phyloP scores from a whole-genome alignment of 2,329 filamentous ascomycete species.

The Metarhizium anisopliae region DNA sequence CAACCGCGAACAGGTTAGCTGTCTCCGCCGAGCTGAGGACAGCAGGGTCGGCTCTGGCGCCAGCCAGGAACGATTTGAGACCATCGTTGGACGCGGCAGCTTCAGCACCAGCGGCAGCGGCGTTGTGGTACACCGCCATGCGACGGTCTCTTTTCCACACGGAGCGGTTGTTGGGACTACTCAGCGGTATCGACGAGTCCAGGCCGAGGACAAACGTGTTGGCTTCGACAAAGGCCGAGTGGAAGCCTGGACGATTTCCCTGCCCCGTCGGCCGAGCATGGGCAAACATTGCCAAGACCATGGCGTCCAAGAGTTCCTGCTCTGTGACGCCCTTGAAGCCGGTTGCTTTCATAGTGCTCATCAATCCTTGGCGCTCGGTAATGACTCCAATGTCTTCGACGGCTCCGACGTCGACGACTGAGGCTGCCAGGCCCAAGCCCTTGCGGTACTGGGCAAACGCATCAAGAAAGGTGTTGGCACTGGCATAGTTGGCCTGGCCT shows the following conservation, averaged over 20 bases:
- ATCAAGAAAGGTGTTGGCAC: slow-evolving; percentile 31
- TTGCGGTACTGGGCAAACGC: slow-evolving; percentile 26
- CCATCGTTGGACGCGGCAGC: not conserved
- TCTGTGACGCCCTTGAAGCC: not conserved
- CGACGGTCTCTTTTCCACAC: slow-evolving; percentile 14
- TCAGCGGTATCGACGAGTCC: slow-evolving; percentile 7
- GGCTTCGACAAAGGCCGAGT: not conserved
- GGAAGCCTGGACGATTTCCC: not conserved
- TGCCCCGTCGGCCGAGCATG: not conserved
- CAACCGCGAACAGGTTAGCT: slow-evolving; percentile 2
- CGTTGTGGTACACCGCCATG: slow-evolving; percentile 12
- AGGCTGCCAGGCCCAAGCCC: not conserved
- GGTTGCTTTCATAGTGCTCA: not conserved
- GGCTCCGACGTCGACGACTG: not conserved
- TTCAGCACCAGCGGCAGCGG: not conserved
- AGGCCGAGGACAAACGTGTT: slow-evolving; percentile 12
- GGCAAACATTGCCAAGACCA: not conserved
- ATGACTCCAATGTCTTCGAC: not conserved
- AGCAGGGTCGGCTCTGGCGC: not conserved
- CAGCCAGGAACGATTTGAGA: not conserved
- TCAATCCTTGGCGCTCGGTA: not conserved
- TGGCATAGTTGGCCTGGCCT: slow-evolving; percentile 30
- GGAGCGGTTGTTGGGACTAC: slow-evolving; percentile 6
- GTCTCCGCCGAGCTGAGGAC: not conserved
- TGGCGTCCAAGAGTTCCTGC: not conserved